phyloP scores from a whole-genome alignment of 129 eudicot species.

The Tagetes patula region DNA sequence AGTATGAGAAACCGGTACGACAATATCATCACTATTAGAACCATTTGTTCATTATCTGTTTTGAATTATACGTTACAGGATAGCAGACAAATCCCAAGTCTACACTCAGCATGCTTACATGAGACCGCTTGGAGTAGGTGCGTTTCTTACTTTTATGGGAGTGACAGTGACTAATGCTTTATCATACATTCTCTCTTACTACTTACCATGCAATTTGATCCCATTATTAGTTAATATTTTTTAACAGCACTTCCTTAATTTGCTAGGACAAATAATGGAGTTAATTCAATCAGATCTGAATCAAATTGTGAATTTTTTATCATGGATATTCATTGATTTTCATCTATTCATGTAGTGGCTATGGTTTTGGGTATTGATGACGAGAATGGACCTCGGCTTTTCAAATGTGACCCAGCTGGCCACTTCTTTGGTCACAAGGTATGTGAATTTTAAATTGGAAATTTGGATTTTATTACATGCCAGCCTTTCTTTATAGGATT shows the following conservation, averaged over 20 bases:
- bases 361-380: conserved; percentile 97
- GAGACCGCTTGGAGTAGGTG: conserved; percentile 99
- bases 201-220: not conserved
- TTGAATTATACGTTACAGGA: conserved; percentile 48
- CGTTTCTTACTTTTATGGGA: conserved; percentile 28
- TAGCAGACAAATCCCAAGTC: conserved; percentile 98
- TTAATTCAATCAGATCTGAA: not conserved
- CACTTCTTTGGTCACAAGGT: conserved; percentile 98
- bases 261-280: too few relatives aligned
- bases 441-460: not conserved
- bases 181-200: not conserved
- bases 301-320: not conserved
- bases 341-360: conserved; percentile 51
- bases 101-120: conserved; percentile 98
- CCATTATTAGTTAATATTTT: not conserved
- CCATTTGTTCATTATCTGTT: not conserved
- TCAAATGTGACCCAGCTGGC: conserved; percentile 99
- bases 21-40: not conserved
- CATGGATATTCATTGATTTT: not conserved
- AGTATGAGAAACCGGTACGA: not conserved
- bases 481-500: not conserved
- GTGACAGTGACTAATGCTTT: not conserved
- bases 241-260: too few relatives aligned
- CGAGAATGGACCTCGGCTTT: conserved; percentile 85
- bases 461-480: not conserved